Evolutionary conservation across 2,329 filamentous ascomycete species (phyloP), one percentile per base, ranked within the genome.

Genomic region (Pseudopithomyces maydicus): DNA sequence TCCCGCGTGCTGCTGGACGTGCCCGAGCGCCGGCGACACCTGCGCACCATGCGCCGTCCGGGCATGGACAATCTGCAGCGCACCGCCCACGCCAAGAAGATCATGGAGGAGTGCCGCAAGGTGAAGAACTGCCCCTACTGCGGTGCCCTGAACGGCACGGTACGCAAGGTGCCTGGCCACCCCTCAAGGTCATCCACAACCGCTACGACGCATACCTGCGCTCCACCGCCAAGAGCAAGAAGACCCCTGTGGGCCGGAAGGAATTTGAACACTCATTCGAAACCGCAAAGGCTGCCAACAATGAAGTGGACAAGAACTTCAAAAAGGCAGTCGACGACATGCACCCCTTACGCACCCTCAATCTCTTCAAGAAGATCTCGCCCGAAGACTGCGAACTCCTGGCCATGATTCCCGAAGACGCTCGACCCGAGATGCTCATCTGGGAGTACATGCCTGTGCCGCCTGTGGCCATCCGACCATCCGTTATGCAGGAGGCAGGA

Each of bases 391-490:
- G 94, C 73, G 93, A 98, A 75, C 82, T 99, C 20, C 82, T 99
- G 1, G 94, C 94, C 4, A 85, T 99, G 67, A 88, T 97, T 69
- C 91, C 93, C 1, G 83, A 86, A 14, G 92, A 97, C 67, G 92
- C 92, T 11, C 85, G 93, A 17, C 95, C 95, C 0, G 95, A 99
- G 74, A 96, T 96, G 88, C 96, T 98, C 74, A 87, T 99, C 43
- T 99, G 95, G 95, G 93, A 97, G 72, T 96, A 92, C 70, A 84
- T 99, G 35, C 95, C 95, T 1, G 94, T 94, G 0, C 94, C 95
- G 1, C 95, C 95, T 0, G 91, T 98, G 6, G 96, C 92, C 65
- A 96, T 99, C 68, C 85, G 95, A 57, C 95, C 95, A 0, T 97
- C 93, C 0, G 95, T 99, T 17, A 90, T 90, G 29, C 95, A 98